phyloP scores from a whole-genome alignment of 2,329 filamentous ascomycete genomes.

The Fusarium duplospermum region DNA sequence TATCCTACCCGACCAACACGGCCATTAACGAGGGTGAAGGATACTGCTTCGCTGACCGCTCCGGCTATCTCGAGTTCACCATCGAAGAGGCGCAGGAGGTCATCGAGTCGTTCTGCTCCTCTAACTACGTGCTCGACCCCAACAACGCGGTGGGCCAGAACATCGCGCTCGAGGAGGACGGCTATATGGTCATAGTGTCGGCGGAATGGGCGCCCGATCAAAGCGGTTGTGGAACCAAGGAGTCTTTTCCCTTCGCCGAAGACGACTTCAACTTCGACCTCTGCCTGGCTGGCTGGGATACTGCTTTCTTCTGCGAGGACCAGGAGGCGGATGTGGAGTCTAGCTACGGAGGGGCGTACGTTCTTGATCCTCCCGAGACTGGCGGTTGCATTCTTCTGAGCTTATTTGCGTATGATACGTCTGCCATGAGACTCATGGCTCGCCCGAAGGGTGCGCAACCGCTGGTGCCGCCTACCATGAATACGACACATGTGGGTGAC shows the following conservation, averaged over 20 bases:
- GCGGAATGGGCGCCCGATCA: constrained; percentile 23
- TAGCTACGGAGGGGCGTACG: constrained; percentile 16
- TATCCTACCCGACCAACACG: neutral
- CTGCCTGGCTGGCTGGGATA: neutral
- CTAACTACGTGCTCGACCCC: constrained; percentile 17
- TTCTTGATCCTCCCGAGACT: constrained; percentile 2
- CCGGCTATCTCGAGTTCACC: constrained; percentile 9
- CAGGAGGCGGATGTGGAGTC: neutral
- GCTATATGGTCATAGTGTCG: constrained; percentile 13
- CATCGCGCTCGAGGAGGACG: constrained; percentile 2
- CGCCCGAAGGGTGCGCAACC: neutral
- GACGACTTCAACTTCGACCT: neutral
- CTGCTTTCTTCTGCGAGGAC: constrained; percentile 1
- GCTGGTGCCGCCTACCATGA: neutral
- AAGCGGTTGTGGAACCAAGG: constrained; percentile 9
- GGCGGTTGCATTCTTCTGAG: constrained; percentile 21
- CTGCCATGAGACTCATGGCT: constrained; percentile 3
- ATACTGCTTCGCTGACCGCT: neutral
- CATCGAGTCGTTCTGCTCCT: constrained; percentile 18
- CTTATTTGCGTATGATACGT: constrained; percentile 16
- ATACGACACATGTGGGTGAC: constrained; percentile 11
- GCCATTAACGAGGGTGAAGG: neutral
- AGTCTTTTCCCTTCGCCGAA: constrained; percentile 9
- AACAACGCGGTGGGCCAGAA: constrained; percentile 6
- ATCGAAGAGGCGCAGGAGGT: neutral